Evolutionary conservation across 2,329 filamentous ascomycete species (phyloP).

Genomic region (Mariannaea sp.): DNA sequence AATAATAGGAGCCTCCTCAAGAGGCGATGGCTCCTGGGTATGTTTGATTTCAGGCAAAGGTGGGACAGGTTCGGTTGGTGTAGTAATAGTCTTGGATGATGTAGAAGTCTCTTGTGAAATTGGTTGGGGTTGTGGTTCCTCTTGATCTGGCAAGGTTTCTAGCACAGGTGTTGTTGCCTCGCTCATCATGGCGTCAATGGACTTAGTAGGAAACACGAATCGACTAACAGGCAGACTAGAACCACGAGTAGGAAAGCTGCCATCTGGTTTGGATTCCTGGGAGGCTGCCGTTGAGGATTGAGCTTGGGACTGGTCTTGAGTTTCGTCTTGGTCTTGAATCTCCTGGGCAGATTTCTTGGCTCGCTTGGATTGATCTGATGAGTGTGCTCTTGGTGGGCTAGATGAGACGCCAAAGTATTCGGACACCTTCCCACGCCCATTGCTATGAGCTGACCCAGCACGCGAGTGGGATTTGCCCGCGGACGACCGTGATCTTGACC

Average conservation of each 20-base stretch:
- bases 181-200: constrained; percentile 38
- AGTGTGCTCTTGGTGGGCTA: constrained; percentile 27
- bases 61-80: constrained; percentile 25
- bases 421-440: constrained; percentile 17
- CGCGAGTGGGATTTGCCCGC: constrained; percentile 7
- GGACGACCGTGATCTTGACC: constrained; percentile 4
- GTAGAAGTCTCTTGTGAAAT: constrained; percentile 18
- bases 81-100: constrained; percentile 30
- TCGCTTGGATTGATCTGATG: constrained; percentile 31
- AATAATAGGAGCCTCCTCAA: constrained; percentile 23
- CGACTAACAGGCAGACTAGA: constrained; percentile 36
- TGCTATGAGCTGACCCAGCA: constrained; percentile 20
- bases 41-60: constrained; percentile 22
- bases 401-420: constrained; percentile 35
- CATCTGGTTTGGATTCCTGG: constrained; percentile 9
- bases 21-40: constrained; percentile 12
- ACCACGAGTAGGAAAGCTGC: constrained; percentile 30
- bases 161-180: constrained; percentile 15
- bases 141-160: constrained; percentile 7
- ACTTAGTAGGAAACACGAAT: constrained; percentile 28
- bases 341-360: constrained; percentile 27
- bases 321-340: constrained; percentile 13
- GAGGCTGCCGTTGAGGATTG: constrained; percentile 2
- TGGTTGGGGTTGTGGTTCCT: constrained; percentile 12
- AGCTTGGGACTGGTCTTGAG: constrained; percentile 5